Evolutionary conservation across 768 basidiomycete genomes (phyloP), one percentile per base, ranked within the genome.

Genomic region (Boletus vermiculosoides): DNA sequence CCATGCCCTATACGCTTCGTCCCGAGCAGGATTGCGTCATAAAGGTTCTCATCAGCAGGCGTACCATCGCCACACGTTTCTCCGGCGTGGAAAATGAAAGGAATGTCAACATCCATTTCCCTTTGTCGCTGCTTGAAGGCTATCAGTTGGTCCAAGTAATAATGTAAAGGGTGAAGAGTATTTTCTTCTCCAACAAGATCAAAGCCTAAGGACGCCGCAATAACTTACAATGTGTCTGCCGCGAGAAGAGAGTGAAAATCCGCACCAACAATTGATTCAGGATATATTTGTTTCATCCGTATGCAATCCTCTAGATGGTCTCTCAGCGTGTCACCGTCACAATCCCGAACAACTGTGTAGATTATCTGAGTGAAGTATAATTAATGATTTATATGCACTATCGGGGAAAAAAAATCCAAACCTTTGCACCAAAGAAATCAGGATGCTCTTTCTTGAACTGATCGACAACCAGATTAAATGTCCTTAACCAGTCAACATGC

Each of bases 1-100:
- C 88, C 90, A 71, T 93, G 90, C 0, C 90, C 90, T 53, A 92
- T 92, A 22, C 89, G 81, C 66, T 84, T 90, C 10, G 90, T 89
- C 13, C 86, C 89, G 8, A 92, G 75, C 39, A 91, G 73, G 50
- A 92, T 83, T 7, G 90, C 89, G 66, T 92, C 90, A 61, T 87
- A 91, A 30, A 92, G 70, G 65, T 92, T 92, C 49, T 78, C 69
- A 56, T 92, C 90, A 20, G 85, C 84, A 20, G 76, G 71, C 4
- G 81, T 83, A 7, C 90, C 90, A 66, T 92, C 90, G 5, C 88
- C 87, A 22, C 87, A 77, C 0, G 90, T 92, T 72, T 92, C 90
- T 20, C 90, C 90, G 0, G 87, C 88, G 63, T 92, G 90, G 63
- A 90, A 84, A 46, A 91, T 78, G 70, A 89, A 90, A 1, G 90